These are phyloP conservation scores for Russula vinacea DNA, from an alignment of 768 basidiomycete genomes.

Conservation along the genomic window DNA sequence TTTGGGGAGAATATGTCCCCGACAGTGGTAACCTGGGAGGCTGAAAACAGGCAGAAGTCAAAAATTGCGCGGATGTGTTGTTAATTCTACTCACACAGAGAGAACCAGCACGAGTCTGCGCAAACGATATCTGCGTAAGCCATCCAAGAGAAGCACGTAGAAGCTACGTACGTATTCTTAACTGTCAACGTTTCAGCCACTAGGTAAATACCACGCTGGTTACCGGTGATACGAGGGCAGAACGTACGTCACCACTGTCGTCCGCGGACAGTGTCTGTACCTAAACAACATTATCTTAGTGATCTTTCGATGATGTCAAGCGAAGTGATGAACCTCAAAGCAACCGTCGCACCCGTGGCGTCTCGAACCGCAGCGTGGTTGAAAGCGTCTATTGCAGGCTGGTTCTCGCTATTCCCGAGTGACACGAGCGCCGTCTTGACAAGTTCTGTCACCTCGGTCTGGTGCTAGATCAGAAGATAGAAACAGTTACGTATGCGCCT, in stretches of 20 bases:
- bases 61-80: not conserved
- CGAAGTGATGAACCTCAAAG: slow-evolving; percentile 7
- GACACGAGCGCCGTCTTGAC: slow-evolving; percentile 15
- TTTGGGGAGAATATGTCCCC: slow-evolving; percentile 11
- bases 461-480: not conserved
- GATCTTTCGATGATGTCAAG: not conserved
- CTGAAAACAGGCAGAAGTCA: not conserved
- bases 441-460: slow-evolving; percentile 9
- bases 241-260: slow-evolving; percentile 17
- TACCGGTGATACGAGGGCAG: not conserved
- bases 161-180: slow-evolving; percentile 17
- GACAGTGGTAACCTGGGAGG: not conserved
- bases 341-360: not conserved
- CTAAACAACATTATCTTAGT: not conserved
- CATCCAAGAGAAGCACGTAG: not conserved
- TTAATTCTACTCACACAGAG: slow-evolving; percentile 3
- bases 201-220: not conserved
- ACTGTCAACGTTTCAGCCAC: not conserved
- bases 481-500: not conserved
- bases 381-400: slow-evolving; percentile 1
- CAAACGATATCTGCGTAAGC: not conserved
- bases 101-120: slow-evolving; percentile 23
- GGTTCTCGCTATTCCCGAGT: slow-evolving; percentile 7
- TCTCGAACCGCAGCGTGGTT: slow-evolving; percentile 6
- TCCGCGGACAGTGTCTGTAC: slow-evolving; percentile 19